Conservation (phyloP, 371 early-diverging fungal genomes). For the Apophysomyces trapeziformis region DNA sequence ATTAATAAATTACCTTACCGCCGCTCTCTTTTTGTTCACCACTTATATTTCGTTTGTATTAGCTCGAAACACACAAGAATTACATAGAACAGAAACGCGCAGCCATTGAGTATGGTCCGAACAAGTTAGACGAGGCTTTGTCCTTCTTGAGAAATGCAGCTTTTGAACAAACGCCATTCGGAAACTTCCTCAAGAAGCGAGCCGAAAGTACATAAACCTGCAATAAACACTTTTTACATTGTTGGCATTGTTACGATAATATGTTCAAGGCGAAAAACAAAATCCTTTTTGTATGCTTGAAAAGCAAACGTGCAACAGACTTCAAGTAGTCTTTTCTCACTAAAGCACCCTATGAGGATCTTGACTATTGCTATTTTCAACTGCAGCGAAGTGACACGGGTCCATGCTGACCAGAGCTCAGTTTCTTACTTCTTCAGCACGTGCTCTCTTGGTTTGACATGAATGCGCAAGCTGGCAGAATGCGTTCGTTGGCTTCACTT, state of each 20-base stretch:
- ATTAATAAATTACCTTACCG: background rate
- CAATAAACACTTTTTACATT: background rate
- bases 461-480: constrained; percentile 15
- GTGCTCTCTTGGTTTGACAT: constrained; percentile 10
- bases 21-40: background rate
- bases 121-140: constrained; percentile 65
- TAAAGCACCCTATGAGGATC: no score
- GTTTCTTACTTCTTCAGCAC: background rate
- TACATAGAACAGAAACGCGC: constrained; percentile 78
- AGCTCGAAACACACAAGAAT: constrained; percentile 76
- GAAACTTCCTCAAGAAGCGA: constrained; percentile 54
- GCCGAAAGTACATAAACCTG: background rate
- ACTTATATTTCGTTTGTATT: background rate
- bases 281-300: no score
- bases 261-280: no score
- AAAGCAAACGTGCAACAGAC: no score
- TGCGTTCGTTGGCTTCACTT: constrained; percentile 26
- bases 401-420: background rate
- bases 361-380: no score
- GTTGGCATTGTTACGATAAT: background rate
- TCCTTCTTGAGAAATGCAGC: constrained; percentile 58
- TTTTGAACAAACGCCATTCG: constrained; percentile 67
- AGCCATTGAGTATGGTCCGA: constrained; percentile 78
- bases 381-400: no score
- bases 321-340: no score